Evolutionary conservation across 306 rosid species (phyloP), one percentile per base, ranked within the genome.

Genomic region (Luffa acutangula): DNA sequence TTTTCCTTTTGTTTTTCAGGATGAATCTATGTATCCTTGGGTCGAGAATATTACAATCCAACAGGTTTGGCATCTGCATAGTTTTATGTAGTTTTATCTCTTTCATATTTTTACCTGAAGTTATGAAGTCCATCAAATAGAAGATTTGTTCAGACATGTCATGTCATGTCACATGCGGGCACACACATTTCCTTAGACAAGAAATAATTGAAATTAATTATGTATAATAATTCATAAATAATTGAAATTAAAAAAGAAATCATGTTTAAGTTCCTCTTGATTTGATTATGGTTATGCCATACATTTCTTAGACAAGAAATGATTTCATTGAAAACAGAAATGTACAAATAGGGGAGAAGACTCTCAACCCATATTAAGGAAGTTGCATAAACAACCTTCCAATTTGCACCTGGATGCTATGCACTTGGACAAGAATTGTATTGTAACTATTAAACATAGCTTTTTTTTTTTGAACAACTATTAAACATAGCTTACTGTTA

Each of bases 1-100:
- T 20, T 81, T 64, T 62, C 37, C 37, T 48, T 82, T 60, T 80
- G 49, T 39, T 80, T 74, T 82, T 66, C 78, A 88, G 96, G 90
- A 82, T n/a, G 96, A 91, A 79, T 78, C 85, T 65, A 76, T 51
- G 83, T 89, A 91, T 86, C 91, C 96, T 63, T 89, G 93, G 93
- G 91, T 90, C 48, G 81, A 89, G 59, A 78, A 79, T 81, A 83
- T 89, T 82, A 86, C 93, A n/a, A 36, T 62, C 14, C 89, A 80
- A 83, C 91, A 87, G 93, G 97, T 93, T 80, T 59, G 63, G 33
- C 18, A 54, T 82, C 77, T 69, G 57, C 60, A 45, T 71, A 7
- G 7, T 5, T 56, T 49, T 79, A 20, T 56, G 41, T 42, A 74
- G 3, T 69, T 78, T 75, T 59, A 53, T 37, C 45, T 20, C 20